phyloP scores from a whole-genome alignment of 2,329 filamentous ascomycete genomes.

The Fusarium cicatricum region DNA sequence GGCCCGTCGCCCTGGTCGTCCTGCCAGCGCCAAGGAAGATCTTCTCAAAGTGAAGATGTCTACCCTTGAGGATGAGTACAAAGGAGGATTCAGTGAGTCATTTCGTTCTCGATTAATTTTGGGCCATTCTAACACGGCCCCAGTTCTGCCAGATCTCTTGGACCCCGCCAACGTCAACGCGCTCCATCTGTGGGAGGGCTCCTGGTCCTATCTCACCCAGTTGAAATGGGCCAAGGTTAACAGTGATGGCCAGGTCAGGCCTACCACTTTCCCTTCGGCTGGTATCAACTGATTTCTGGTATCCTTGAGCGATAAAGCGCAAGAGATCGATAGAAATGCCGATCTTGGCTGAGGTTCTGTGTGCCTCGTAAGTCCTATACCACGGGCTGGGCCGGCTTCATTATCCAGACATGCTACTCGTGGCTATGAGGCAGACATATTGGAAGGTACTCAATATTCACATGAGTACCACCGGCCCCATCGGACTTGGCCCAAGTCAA shows the following conservation, averaged over 20 bases:
- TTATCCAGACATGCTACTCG: too few relatives aligned
- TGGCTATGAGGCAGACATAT: too few relatives aligned
- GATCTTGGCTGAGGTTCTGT: background rate
- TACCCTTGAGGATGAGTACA: conserved; percentile 79
- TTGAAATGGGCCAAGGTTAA: conserved; percentile 81
- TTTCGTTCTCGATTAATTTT: background rate
- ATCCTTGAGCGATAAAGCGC: background rate
- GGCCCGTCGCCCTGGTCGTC: conserved; percentile 78
- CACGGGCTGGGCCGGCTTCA: background rate
- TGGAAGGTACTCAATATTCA: too few relatives aligned
- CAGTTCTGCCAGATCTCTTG: conserved; percentile 78
- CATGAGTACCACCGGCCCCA: too few relatives aligned
- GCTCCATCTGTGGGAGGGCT: conserved; percentile 79
- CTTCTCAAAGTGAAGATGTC: conserved; percentile 76
- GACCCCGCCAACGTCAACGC: conserved; percentile 69
- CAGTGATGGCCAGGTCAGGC: conserved; percentile 68
- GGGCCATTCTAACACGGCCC: conserved; percentile 19
- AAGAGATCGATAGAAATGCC: too few relatives aligned
- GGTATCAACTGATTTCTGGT: conserved; percentile 21
- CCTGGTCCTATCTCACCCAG: conserved; percentile 81
- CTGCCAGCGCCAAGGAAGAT: conserved; percentile 79
- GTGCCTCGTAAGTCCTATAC: too few relatives aligned
- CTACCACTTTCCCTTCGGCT: conserved; percentile 79
- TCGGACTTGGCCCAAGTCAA: too few relatives aligned
- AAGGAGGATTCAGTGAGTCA: conserved; percentile 78